Base-by-base conservation (phyloP, 345 rosid species). In the Salix brachista region DNA sequence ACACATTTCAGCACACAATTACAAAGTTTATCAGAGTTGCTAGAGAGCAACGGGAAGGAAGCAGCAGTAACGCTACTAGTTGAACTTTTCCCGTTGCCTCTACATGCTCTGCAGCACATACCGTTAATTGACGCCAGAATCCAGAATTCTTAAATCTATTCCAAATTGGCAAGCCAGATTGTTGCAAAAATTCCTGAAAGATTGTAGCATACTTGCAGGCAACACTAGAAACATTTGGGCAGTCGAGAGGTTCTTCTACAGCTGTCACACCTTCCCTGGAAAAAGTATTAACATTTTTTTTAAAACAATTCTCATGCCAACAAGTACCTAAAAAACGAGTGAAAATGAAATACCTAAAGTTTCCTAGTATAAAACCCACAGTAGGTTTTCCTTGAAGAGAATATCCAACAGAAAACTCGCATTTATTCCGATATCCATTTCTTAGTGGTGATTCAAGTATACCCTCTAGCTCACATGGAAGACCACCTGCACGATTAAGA, bases 51-150 rank as follows among this genome's bases (percentile, higher is more conserved):
- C 28, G 65, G 62, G 8, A 9, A 37, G 36, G 54, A 25, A 25
- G 70, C 19, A 18, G 44, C 28, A 70, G 73, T 4, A 67, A 60
- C 44, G 66, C 42, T 5, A 73, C 46, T 12, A 17, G 36, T 46
- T 3, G 50, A 30, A 36, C 34, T n/a, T 28, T 61, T 76, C 44
- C 60, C 42, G 42, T 44, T 44, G 48, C 18, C 8, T 2, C 75
- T 25, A 65, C 75, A 26, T n/a, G 39, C 28, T 39, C 41, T 21
- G 17, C 58, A 77, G 78, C 60, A 86, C 89, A 67, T 89, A 93
- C 99, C 28, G 96, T 86, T 78, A 96, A 88, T 81, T 93, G 99
- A 69, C 97, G 94, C 98, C 99, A 96, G 85, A 96, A 93, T 60
- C 98, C 98, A 58, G 80, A 79, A 78, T 91, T 94, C 74, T 89